Evolutionary conservation across 2,329 filamentous ascomycete species (phyloP).

Genomic region (Aspergillus tubingensis): DNA sequence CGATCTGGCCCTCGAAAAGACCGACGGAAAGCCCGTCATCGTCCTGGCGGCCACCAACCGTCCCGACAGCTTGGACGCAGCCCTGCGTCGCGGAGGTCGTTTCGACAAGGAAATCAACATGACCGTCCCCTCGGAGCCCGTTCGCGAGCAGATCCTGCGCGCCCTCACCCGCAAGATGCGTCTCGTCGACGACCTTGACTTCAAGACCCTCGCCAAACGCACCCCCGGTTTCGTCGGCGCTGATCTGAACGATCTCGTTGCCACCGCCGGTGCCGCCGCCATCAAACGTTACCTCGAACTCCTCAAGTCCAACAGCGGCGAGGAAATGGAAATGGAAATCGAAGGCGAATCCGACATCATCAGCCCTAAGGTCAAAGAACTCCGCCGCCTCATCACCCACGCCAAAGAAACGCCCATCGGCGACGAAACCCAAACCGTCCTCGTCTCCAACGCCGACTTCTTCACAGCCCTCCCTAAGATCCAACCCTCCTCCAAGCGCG

Average conservation of each 20-base stretch:
- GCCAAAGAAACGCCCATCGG: slow-evolving; percentile 55
- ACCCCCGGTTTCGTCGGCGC: slow-evolving; percentile 93
- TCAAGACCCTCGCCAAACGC: slow-evolving; percentile 71
- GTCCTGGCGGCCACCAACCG: slow-evolving; percentile 89
- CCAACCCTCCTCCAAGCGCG: slow-evolving; percentile 79
- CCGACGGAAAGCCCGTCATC: slow-evolving; percentile 76
- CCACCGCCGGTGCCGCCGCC: slow-evolving; percentile 65
- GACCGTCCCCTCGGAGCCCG: slow-evolving; percentile 77
- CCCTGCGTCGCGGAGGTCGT: slow-evolving; percentile 69
- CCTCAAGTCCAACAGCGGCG: slow-evolving; percentile 48
- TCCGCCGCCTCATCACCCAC: slow-evolving; percentile 57
- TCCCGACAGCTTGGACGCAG: slow-evolving; percentile 81
- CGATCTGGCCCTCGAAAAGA: slow-evolving; percentile 70
- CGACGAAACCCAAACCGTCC: slow-evolving; percentile 56
- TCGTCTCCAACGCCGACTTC: slow-evolving; percentile 70
- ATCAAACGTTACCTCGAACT: slow-evolving; percentile 62
- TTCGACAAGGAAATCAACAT: slow-evolving; percentile 87
- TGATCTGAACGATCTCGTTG: slow-evolving; percentile 74
- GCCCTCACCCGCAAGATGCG: slow-evolving; percentile 68
- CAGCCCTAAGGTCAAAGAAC: slow-evolving; percentile 46
- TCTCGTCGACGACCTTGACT: slow-evolving; percentile 71
- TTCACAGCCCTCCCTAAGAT: slow-evolving; percentile 72
- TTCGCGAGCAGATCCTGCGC: slow-evolving; percentile 74
- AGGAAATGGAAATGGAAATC: slow-evolving; percentile 57
- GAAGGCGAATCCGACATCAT: slow-evolving; percentile 24